Evolutionary conservation across 2,329 filamentous ascomycete genomes (phyloP), one percentile per base, ranked within the genome.

Genomic region (Elsinoe necatrix): DNA sequence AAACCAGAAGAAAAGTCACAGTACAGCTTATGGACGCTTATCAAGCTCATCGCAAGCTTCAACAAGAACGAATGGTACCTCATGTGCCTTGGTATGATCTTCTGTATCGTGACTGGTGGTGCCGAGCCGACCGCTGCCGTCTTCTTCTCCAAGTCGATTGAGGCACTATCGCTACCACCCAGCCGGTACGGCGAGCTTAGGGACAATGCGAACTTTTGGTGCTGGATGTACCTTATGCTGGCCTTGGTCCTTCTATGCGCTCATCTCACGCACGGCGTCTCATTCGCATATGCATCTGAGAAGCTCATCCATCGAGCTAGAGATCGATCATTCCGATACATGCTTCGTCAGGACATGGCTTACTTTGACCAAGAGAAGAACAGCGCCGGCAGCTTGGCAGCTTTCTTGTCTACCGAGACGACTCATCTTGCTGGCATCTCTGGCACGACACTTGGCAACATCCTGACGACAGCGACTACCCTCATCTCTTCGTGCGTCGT

Each of bases 341-440:
- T 97, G 75, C 81, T 97, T 54, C 87, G 91, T 61, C 92, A 97
- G 71, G 93, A 97, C 61, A 92, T 97, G 58, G 77, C 83, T 25
- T 97, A 91, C 71, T 98, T 96, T 64, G 93, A 97, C 69, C 79
- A 78, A 45, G 89, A 95, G 61, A 86, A 92, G 69, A 95, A 97
- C 69, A 91, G 87, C 6, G 85, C 89, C 4, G 93, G 93, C 61
- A 86, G 89, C 0, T 75, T 98, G 63, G 95, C 90, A 0, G 88
- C 87, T 0, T 93, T 95, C 73, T 75, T 96, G 11, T 91, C 88
- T 1, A 95, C 89, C 0, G 87, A 95, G 71, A 91, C 91, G 0
- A 95, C 89, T 0, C 86, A 95, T 66, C 79, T 96, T 27, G 86
- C 90, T 14, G 91, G 93, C 12, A 82, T 97, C 47, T 91, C 88